These are phyloP conservation scores for Kwoniella europaea DNA, from an alignment of 768 basidiomycete genomes.

Conservation along the genomic window DNA sequence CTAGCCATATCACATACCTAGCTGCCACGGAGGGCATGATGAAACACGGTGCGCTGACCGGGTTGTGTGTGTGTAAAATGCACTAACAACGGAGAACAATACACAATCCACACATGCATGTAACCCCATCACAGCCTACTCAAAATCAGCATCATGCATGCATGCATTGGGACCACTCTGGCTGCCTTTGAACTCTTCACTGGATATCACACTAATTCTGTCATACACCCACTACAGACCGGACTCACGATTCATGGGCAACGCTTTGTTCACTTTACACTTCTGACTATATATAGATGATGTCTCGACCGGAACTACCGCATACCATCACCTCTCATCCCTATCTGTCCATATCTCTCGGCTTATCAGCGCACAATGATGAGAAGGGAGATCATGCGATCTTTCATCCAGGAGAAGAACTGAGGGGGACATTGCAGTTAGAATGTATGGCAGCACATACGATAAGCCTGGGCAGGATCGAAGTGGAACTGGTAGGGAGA, in stretches of 20 bases:
- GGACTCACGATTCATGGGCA: not conserved
- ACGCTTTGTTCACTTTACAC: not conserved
- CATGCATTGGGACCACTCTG: not conserved
- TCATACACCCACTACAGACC: not conserved
- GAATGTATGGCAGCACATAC: not conserved
- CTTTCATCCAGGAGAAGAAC: not conserved
- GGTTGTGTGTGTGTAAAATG: not conserved
- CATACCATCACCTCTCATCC: not conserved
- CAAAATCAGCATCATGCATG: not conserved
- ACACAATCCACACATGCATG: not conserved
- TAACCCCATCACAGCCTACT: not conserved
- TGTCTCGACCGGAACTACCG: conserved; percentile 2
- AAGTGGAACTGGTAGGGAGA: not conserved
- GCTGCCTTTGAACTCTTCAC: too few species aligned
- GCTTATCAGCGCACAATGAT: not conserved
- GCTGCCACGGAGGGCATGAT: not conserved
- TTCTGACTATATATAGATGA: not conserved
- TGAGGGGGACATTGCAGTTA: not conserved
- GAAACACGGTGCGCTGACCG: not conserved
- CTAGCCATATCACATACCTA: too few species aligned
- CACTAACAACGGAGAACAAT: too few species aligned
- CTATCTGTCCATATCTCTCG: not conserved
- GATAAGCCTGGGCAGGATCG: not conserved
- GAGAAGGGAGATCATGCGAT: not conserved
- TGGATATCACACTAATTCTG: not conserved